phyloP scores from a whole-genome alignment of 176 grass and related monocot species.

The Zoysia japonica region DNA sequence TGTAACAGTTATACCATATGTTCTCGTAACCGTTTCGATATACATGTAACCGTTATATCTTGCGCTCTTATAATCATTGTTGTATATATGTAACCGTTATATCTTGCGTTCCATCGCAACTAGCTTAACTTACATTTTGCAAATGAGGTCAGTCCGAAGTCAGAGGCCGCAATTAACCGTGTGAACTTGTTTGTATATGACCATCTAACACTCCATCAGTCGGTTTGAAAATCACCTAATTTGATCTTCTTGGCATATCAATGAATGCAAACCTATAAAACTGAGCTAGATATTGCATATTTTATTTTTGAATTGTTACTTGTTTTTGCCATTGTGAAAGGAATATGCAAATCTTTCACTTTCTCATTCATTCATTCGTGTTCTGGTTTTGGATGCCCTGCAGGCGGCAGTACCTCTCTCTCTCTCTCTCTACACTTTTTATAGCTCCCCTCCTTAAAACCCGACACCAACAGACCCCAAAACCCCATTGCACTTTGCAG shows the following conservation, averaged over 20 bases:
- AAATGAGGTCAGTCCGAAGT: background rate
- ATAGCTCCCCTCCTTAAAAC: constrained; percentile 26
- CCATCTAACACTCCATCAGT: background rate
- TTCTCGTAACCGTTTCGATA: too few relatives aligned
- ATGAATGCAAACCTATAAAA: background rate
- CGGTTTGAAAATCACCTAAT: background rate
- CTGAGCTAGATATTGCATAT: too few relatives aligned
- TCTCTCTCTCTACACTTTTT: background rate
- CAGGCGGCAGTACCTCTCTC: background rate
- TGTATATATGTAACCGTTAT: fast-evolving
- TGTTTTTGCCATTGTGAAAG: constrained; percentile 15
- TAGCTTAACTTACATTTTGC: background rate
- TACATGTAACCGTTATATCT: background rate
- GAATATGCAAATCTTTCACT: background rate
- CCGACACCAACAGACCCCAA: constrained; percentile 30
- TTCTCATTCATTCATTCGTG: background rate
- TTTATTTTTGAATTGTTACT: background rate
- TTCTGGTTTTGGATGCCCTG: background rate
- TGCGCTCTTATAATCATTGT: too few relatives aligned
- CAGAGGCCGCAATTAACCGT: background rate
- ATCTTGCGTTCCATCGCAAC: background rate
- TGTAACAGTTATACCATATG: too few relatives aligned
- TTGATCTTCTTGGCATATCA: background rate
- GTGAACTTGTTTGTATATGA: background rate
- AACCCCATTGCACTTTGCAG: constrained; percentile 1